Evolutionary conservation across 768 basidiomycete genomes (phyloP).

Genomic region (Dentipellis sp.): DNA sequence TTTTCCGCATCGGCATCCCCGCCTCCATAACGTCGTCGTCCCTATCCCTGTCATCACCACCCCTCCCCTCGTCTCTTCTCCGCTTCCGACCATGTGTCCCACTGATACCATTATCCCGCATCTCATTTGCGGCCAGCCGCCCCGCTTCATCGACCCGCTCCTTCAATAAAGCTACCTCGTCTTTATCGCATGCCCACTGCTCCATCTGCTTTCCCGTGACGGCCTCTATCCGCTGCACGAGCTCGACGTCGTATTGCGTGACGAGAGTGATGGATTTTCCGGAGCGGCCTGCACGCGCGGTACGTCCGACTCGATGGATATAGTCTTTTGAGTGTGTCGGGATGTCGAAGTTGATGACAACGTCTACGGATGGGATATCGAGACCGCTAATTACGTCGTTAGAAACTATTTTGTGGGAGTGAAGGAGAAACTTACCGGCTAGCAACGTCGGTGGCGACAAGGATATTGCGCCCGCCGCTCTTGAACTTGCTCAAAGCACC

Average conservation of each 20-base stretch:
- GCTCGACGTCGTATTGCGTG: slow-evolving; percentile 96
- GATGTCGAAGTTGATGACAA: slow-evolving; percentile 97
- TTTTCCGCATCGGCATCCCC: slow-evolving; percentile 68
- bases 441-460: slow-evolving; percentile 96
- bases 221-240: slow-evolving; percentile 88
- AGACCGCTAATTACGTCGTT: slow-evolving; percentile 50
- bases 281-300: slow-evolving; percentile 93
- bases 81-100: slow-evolving; percentile 40
- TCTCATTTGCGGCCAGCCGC: slow-evolving; percentile 62
- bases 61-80: slow-evolving; percentile 33
- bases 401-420: not conserved
- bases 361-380: slow-evolving; percentile 92
- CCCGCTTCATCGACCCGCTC: slow-evolving; percentile 88
- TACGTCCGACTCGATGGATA: slow-evolving; percentile 95
- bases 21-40: slow-evolving; percentile 90
- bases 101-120: slow-evolving; percentile 64
- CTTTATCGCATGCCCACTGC: slow-evolving; percentile 76
- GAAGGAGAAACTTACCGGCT: slow-evolving; percentile 50
- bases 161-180: slow-evolving; percentile 78
- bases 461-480: slow-evolving; percentile 79
- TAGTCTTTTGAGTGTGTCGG: slow-evolving; percentile 99
- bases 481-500: slow-evolving; percentile 95
- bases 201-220: slow-evolving; percentile 92
- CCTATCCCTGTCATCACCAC: slow-evolving; percentile 21
- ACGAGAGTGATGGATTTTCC: slow-evolving; percentile 98